Evolutionary conservation across 2,329 filamentous ascomycete genomes (phyloP), one percentile per base, ranked within the genome.

Genomic region (Aspergillus flavus): DNA sequence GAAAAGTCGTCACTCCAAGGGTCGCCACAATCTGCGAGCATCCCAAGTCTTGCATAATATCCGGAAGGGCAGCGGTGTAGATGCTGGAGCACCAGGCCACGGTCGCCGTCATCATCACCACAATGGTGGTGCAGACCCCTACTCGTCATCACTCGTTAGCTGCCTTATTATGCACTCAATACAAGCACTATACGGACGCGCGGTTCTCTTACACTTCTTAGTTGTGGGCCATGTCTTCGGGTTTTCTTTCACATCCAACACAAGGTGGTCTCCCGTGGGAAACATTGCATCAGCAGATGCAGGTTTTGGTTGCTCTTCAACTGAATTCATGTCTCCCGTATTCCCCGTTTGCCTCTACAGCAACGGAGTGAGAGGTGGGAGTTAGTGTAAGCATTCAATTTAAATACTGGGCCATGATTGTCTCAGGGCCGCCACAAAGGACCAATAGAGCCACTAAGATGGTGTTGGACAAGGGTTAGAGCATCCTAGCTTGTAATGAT

Each of bases 21-120:
- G 57, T 58, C 26, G 57, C 57, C 7, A 58, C 43, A 12, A 23
- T 58, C 39, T 26, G 46, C 26, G 57, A 58, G 21, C 57, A 58
- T 23, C 39, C 39, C 28, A 30, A 58, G n/a, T 58, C 26, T 21
- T 39, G 7, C 12, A 34, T 46, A 6, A 58, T 58, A 28, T 30
- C 21, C 19, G 39, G 16, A 6, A 34, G 46, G 16, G 26, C 57
- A 48, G 57, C 57, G 6, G 57, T 58, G 39, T 58, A 58, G 14
- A 58, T 58, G 21, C 57, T 58, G 6, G 57, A 58, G 41, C 39
- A 45, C 14, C 46, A 58, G 5, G 57, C 57, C 5, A 58, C 48
- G 28, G 43, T 58, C 14, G 57, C 41, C 10, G 57, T 58, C 57
- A 43, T 45, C 39, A 58, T 43, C 14, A 58, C 57, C 26, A 58